Base-by-base conservation (phyloP, 352 stramenopile genomes). In the Phytophthora meadii region DNA sequence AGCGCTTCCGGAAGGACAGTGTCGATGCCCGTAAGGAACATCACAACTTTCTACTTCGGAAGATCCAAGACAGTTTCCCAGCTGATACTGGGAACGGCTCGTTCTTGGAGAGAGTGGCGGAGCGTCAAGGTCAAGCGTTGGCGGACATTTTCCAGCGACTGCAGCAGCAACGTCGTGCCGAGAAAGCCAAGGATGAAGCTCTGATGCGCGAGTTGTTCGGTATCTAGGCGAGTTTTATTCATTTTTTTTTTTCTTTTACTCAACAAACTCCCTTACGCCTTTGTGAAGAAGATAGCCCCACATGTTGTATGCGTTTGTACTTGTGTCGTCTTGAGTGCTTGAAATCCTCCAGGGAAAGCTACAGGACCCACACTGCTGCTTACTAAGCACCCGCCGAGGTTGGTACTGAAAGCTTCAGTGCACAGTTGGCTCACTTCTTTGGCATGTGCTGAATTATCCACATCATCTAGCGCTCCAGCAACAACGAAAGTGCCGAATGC, bases 251-350 rank as follows among this genome's bases (percentile, higher is more conserved):
- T 42, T 59, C 52, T 42, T 59, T 55, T 61, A 45, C 46, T 72
- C 24, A 65, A 22, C 8, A 58, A 24, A 6, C 17, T 47, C 47
- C 39, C 54, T 61, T 36, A 60, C 46, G 14, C 9, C 53, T 74
- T 67, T 49, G 51, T 49, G 64, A 77, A 79, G 45, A 87, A 79
- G 19, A 87, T 47, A 15, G 71, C 78, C 14, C 70, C 78, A 27
- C 76, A 83, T 30, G 67, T 84, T 49, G 78, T 87, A 39, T 83
- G 70, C 37, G 65, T 70, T 61, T 87, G 76, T 3, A 87, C 24
- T 24, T 42, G 7, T 54, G 62, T 22, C 15, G 45, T 50, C n/a
- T 8, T 62, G 36, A 49, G 17, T 28, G 27, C 14, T 8, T 59
- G 46, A 24, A 62, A 46, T 11, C 60, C 65, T 32, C 59, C 54